phyloP scores from a whole-genome alignment of 2,329 filamentous ascomycete species.

The Camptophora hylomeconis region DNA sequence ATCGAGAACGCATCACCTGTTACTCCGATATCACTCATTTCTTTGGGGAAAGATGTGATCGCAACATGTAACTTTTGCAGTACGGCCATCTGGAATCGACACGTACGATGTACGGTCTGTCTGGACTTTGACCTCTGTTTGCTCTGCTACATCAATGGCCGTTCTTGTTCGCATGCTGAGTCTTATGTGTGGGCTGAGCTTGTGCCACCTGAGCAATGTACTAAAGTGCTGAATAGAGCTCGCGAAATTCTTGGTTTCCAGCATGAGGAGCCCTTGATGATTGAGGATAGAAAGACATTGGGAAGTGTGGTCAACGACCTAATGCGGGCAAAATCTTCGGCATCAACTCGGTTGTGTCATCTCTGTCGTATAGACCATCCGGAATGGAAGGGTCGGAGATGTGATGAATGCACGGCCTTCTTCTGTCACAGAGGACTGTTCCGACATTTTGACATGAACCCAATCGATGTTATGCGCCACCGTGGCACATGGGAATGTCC shows the following conservation, averaged over 20 bases:
- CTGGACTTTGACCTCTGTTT: slow-evolving; percentile 25
- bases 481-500: slow-evolving; percentile 22
- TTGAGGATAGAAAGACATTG: slow-evolving; percentile 16
- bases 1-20: slow-evolving; percentile 14
- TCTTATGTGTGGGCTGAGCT: slow-evolving; percentile 24
- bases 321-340: slow-evolving; percentile 18
- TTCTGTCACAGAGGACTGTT: slow-evolving; percentile 25
- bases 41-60: slow-evolving; percentile 21
- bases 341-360: slow-evolving; percentile 20
- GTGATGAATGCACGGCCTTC: slow-evolving; percentile 22
- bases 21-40: slow-evolving; percentile 18
- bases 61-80: slow-evolving; percentile 26
- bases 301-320: slow-evolving; percentile 22
- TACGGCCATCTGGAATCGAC: slow-evolving; percentile 26
- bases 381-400: slow-evolving; percentile 23
- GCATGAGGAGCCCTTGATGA: slow-evolving; percentile 16
- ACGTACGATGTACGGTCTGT: slow-evolving; percentile 25
- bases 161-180: slow-evolving; percentile 23
- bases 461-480: slow-evolving; percentile 20
- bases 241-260: slow-evolving; percentile 18
- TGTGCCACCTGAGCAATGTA: slow-evolving; percentile 19
- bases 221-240: slow-evolving; percentile 17
- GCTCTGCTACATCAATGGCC: slow-evolving; percentile 23
- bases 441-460: slow-evolving; percentile 24
- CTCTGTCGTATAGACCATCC: slow-evolving; percentile 24